Percentiles rank a stretch among this genome's conserved stretches.
Conservation (phyloP, 1,139 yeast genomes). For the Nakaseomyces bracarensis region DNA sequence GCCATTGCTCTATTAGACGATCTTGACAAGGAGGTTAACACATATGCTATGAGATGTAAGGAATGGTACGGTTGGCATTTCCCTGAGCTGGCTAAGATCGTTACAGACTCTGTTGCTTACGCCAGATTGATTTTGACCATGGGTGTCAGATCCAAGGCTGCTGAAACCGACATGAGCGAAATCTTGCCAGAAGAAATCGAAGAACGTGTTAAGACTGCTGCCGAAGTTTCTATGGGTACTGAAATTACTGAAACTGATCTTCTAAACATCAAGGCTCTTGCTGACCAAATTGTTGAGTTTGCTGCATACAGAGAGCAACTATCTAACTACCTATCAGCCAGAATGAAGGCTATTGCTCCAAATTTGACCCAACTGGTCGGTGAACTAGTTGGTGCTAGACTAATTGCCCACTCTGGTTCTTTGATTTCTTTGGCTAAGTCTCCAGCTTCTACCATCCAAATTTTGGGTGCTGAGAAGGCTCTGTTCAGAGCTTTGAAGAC, state of each 20-base stretch:
- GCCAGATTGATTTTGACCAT: conserved; percentile 86
- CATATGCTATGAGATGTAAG: conserved; percentile 95
- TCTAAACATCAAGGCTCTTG: conserved; percentile 77
- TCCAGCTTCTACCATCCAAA: conserved; percentile 98
- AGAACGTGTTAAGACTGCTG: conserved; percentile 80
- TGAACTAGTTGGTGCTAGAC: conserved; percentile 96
- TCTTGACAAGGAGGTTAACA: conserved; percentile 93
- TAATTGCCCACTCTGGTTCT: conserved; percentile 96
- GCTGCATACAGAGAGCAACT: conserved; percentile 92
- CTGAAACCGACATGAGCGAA: conserved; percentile 83
- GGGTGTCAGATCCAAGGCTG: conserved; percentile 91
- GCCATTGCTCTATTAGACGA: conserved; percentile 96
- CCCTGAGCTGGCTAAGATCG: conserved; percentile 97
- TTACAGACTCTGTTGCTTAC: conserved; percentile 88
- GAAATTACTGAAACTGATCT: conserved; percentile 87
- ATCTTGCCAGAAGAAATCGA: conserved; percentile 88
- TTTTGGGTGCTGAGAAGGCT: conserved; percentile 99
- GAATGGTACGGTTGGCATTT: conserved; percentile 99
- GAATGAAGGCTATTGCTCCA: conserved; percentile 99
- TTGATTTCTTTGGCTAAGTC: conserved; percentile 90
- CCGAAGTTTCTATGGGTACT: conserved; percentile 98
- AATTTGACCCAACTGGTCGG: conserved; percentile 92
- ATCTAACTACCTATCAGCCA: conserved; percentile 76
- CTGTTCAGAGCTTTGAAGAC: conserved; percentile 97
- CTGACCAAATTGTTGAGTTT: conserved; percentile 89